phyloP scores from a whole-genome alignment of 2,329 filamentous ascomycete species.

The Nemania serpens region DNA sequence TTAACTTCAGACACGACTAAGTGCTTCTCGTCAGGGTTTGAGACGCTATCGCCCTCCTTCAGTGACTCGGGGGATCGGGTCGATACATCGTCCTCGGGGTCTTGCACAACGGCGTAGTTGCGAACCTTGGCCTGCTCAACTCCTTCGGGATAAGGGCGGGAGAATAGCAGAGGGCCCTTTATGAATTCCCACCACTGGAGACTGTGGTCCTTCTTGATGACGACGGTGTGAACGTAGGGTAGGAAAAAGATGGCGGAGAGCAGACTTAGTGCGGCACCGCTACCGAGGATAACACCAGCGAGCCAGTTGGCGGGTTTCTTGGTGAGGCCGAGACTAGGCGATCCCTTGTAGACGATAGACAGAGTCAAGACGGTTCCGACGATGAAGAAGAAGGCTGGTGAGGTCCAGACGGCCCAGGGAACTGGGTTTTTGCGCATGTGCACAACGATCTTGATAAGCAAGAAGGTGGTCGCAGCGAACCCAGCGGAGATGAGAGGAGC shows the following conservation, averaged over 20 bases:
- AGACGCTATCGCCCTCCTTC: slow-evolving; percentile 32
- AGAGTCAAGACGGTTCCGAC: slow-evolving; percentile 75
- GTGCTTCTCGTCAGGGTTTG: slow-evolving; percentile 48
- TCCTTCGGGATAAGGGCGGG: slow-evolving; percentile 58
- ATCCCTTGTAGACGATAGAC: slow-evolving; percentile 82
- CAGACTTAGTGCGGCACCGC: slow-evolving; percentile 62
- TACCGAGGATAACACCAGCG: slow-evolving; percentile 67
- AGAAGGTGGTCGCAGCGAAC: slow-evolving; percentile 72
- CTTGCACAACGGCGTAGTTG: slow-evolving; percentile 77
- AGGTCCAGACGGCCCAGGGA: slow-evolving; percentile 72
- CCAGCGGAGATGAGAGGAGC: slow-evolving; percentile 68
- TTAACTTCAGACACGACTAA: slow-evolving; percentile 53
- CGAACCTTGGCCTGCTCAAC: slow-evolving; percentile 64
- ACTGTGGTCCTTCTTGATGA: slow-evolving; percentile 70
- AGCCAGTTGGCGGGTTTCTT: slow-evolving; percentile 72
- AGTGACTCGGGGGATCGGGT: slow-evolving; percentile 12
- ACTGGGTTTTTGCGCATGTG: slow-evolving; percentile 73
- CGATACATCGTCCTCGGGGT: slow-evolving; percentile 53
- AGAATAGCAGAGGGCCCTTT: slow-evolving; percentile 67
- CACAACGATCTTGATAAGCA: slow-evolving; percentile 72
- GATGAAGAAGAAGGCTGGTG: slow-evolving; percentile 78
- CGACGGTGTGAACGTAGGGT: slow-evolving; percentile 67
- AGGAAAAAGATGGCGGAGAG: slow-evolving; percentile 73
- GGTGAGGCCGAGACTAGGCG: slow-evolving; percentile 66
- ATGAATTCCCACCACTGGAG: slow-evolving; percentile 67